A percentile compares a stretch with the other conserved stretches of the same genome.
Conservation (phyloP, 73 alveolate species). For the Stentor coeruleus region DNA sequence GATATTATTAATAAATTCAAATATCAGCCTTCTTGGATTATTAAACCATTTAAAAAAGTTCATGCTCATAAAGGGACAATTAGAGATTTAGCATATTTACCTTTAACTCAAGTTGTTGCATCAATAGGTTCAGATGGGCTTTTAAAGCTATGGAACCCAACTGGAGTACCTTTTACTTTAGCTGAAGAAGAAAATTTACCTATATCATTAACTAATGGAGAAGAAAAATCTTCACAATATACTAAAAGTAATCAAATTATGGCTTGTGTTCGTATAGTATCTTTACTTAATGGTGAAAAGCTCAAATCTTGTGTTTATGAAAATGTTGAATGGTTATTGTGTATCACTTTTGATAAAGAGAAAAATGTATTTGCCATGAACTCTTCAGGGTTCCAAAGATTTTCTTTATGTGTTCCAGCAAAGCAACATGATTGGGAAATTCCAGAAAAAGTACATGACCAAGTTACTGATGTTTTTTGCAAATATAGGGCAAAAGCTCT, state of each 20-base stretch:
- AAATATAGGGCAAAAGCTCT: background rate
- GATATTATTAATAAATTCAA: constrained; percentile 52
- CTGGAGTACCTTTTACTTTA: constrained; percentile 26
- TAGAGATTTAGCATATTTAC: constrained; percentile 33
- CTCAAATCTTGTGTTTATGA: background rate
- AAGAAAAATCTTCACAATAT: constrained; percentile 37
- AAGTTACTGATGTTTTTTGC: background rate
- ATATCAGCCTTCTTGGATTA: constrained; percentile 51
- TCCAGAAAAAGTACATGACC: background rate
- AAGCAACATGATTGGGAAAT: constrained; percentile 19
- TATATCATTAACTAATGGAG: constrained; percentile 37
- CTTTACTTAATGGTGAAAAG: background rate
- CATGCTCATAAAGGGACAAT: constrained; percentile 52
- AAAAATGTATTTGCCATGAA: background rate
- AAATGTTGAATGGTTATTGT: constrained; percentile 1
- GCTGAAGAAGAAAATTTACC: constrained; percentile 50
- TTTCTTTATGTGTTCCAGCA: background rate
- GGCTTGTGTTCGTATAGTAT: background rate
- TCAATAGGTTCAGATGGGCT: constrained; percentile 39
- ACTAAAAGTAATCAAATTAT: constrained; percentile 32
- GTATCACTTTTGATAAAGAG: background rate
- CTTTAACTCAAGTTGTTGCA: constrained; percentile 34
- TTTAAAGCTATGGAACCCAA: constrained; percentile 46
- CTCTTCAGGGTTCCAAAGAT: background rate
- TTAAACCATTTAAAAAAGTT: constrained; percentile 38